Base-by-base conservation (phyloP, 2,329 filamentous ascomycete species). In the Epichloe sibirici region DNA sequence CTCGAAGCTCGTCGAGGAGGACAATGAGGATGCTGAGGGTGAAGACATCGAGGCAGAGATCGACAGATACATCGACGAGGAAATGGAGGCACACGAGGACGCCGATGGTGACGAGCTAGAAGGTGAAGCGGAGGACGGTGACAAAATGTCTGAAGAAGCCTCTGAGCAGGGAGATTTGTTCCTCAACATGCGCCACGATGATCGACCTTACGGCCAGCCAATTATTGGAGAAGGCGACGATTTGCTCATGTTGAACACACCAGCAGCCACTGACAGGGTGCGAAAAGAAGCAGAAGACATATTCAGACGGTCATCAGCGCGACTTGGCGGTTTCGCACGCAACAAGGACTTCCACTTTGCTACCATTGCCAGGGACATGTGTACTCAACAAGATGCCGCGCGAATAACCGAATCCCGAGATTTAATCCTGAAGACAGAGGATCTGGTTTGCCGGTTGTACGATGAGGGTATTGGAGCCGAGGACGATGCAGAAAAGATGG, bases 371-470 rank as follows among this genome's bases (percentile, higher is more conserved):
- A 86, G 85, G 63, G 83, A 85, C 55, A 68, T 90, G 9, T 81
- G 83, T 73, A 64, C 53, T 5, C 65, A 71, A 66, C 64, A 79
- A 64, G 77, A 77, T 38, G 71, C 78, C 37, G 80, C 86, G 1
- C 62, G 69, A 17, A 71, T 94, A 45, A 74, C 74, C 4, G 91
- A 96, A 67, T 72, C 83, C 1, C 81, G 85, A 55, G 75, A 83
- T 45, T 67, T 95, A 21, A 81, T 96, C 45, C 69, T 94, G 37
- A 75, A 79, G 48, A 94, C 87, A 11, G 90, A 96, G 64, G 76
- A 81, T 40, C 69, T 88, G 42, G 71, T 95, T 40, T 75, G 75
- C 48, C 74, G 74, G 50, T 71, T 90, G 17, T 87, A 88, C 58
- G 75, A 78, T 47, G 77, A 82, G 53, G 78, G 79, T 0, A 74